Conservation (phyloP, 148 eudicot species). For the Linanthus parryae region DNA sequence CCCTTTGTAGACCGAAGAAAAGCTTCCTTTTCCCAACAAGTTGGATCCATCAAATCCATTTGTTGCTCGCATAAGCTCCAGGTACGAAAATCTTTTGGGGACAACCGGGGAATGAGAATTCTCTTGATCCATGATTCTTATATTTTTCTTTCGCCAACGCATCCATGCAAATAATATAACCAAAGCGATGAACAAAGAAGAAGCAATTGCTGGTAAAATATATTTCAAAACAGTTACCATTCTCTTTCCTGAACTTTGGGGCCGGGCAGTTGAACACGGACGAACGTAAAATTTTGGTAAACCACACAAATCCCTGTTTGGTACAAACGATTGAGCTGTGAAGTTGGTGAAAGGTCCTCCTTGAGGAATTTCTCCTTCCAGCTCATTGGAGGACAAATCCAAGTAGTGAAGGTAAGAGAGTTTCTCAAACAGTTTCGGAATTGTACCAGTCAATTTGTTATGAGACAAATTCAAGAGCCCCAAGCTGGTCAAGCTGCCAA, state of each 20-base stretch:
- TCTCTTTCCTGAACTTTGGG: background rate
- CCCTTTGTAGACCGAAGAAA: too few species aligned
- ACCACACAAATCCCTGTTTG: background rate
- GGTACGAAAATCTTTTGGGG: background rate
- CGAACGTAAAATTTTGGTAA: background rate
- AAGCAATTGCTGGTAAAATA: too few species aligned
- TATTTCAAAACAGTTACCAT: too few species aligned
- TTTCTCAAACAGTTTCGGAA: background rate
- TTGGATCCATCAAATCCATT: background rate
- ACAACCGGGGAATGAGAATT: background rate
- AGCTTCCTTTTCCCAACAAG: too few species aligned
- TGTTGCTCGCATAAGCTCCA: background rate
- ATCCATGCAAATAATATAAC: background rate
- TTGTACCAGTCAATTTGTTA: conserved; percentile 1
- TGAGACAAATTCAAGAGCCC: conserved; percentile 1
- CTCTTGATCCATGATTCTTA: background rate
- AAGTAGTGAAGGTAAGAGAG: background rate
- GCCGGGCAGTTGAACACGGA: conserved; percentile 2
- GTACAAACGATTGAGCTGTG: background rate
- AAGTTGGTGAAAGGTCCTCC: conserved; percentile 2
- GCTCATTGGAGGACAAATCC: conserved; percentile 3
- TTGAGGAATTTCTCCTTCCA: background rate
- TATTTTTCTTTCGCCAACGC: background rate
- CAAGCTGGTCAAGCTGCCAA: background rate
- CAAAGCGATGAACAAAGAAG: background rate